A percentile compares a stretch with the other conserved stretches of the same genome.
phyloP scores from a whole-genome alignment of 192 early-diverging fungal species.

The Coemansia sp. region DNA sequence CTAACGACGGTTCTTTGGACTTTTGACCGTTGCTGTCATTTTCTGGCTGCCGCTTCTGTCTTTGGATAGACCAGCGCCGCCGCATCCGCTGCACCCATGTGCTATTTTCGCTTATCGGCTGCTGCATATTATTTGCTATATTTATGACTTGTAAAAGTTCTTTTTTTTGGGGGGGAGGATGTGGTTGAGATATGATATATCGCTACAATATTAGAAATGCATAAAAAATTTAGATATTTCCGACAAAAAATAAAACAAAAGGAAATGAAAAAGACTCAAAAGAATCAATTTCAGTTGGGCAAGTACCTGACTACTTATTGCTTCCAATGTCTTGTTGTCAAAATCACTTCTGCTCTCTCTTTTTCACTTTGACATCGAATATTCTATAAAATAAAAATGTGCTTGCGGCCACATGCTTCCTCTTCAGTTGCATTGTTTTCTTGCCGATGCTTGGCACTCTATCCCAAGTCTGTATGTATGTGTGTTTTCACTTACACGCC shows the following conservation, averaged over 20 bases:
- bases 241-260: too few species aligned
- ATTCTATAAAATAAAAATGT: background rate
- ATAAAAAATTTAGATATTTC: too few species aligned
- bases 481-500: background rate
- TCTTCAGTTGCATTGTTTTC: background rate
- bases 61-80: constrained; percentile 12
- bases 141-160: too few species aligned
- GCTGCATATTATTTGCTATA: background rate
- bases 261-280: too few species aligned
- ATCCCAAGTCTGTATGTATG: background rate
- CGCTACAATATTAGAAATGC: too few species aligned
- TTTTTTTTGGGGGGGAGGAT: too few species aligned
- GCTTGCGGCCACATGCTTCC: background rate
- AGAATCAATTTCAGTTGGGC: too few species aligned
- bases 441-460: background rate
- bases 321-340: background rate
- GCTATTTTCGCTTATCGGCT: constrained; percentile 3
- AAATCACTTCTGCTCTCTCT: background rate
- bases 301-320: background rate
- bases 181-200: too few species aligned
- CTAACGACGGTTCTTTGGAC: too few species aligned
- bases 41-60: background rate
- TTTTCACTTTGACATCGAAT: background rate
- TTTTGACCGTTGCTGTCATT: background rate
- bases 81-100: constrained; percentile 19